Percentiles rank a stretch among this genome's conserved stretches.
Evolutionary conservation across 2,329 filamentous ascomycete genomes (phyloP).

Genomic region (Chalaropsis ovoidea): DNA sequence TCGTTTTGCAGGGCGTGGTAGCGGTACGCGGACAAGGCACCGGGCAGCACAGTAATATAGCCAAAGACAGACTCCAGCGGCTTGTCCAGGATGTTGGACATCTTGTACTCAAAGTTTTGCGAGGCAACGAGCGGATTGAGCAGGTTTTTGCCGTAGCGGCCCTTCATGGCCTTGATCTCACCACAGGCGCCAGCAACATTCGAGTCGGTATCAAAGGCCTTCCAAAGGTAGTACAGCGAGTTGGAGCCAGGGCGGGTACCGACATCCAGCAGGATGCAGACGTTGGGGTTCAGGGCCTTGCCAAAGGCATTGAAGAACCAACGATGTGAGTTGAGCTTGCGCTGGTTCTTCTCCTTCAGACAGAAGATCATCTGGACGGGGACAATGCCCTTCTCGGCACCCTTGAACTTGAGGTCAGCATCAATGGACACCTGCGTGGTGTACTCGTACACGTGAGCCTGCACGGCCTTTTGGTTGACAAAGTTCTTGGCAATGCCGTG

Average conservation of each 20-base stretch:
- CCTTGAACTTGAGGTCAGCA: conserved; percentile 94
- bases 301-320: conserved; percentile 99
- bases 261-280: conserved; percentile 93
- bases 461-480: conserved; percentile 91
- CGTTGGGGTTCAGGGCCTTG: conserved; percentile 81
- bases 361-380: conserved; percentile 98
- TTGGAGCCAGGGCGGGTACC: conserved; percentile 83
- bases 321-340: conserved; percentile 95
- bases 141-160: conserved; percentile 68
- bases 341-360: conserved; percentile 92
- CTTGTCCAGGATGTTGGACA: conserved; percentile 98
- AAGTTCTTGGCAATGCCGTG: conserved; percentile 97
- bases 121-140: conserved; percentile 91
- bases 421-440: conserved; percentile 96
- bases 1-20: conserved; percentile 96
- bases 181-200: conserved; percentile 94
- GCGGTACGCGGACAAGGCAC: conserved; percentile 87
- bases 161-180: conserved; percentile 96
- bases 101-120: conserved; percentile 99
- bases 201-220: conserved; percentile 95
- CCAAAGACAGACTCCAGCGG: conserved; percentile 94
- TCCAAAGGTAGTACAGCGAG: conserved; percentile 96
- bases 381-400: conserved; percentile 96
- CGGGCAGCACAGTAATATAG: conserved; percentile 93
- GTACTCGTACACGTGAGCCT: conserved; percentile 96